Evolutionary conservation across 2,329 filamentous ascomycete genomes (phyloP).

Genomic region (Diaporthe capsici): DNA sequence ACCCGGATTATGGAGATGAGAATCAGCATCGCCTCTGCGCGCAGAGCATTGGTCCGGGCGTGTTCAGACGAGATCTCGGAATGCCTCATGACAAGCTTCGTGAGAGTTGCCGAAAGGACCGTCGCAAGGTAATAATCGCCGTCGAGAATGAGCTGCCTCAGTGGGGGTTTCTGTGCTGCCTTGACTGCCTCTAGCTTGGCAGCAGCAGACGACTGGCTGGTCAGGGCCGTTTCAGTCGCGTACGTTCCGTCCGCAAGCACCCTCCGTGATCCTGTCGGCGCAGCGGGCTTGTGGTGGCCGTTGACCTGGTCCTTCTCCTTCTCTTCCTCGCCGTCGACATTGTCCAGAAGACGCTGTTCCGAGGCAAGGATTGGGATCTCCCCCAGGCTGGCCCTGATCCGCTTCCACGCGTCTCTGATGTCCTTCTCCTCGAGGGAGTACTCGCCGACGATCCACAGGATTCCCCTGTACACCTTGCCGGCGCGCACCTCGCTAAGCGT

Average conservation of each 20-base stretch:
- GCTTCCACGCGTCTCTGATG: conserved; percentile 96
- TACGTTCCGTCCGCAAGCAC: conserved; percentile 98
- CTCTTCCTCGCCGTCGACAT: conserved; percentile 80
- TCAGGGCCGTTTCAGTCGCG: conserved; percentile 95
- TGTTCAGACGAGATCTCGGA: conserved; percentile 90
- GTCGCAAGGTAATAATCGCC: conserved; percentile 97
- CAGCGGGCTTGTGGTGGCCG: conserved; percentile 81
- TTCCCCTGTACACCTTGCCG: conserved; percentile 96
- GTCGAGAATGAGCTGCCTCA: conserved; percentile 94
- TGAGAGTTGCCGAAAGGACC: conserved; percentile 94
- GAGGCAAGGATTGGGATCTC: conserved; percentile 98
- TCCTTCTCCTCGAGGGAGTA: conserved; percentile 95
- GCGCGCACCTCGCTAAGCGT: conserved; percentile 94
- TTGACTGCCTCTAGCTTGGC: conserved; percentile 97
- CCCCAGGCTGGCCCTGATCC: conserved; percentile 91
- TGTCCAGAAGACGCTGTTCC: conserved; percentile 91
- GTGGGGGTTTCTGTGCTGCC: conserved; percentile 93
- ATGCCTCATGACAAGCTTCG: conserved; percentile 98
- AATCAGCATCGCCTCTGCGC: conserved; percentile 98
- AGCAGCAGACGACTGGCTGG: conserved; percentile 89
- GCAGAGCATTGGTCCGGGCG: conserved; percentile 91
- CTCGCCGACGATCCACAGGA: conserved; percentile 97
- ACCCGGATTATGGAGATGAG: conserved; percentile 99
- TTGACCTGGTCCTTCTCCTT: conserved; percentile 76
- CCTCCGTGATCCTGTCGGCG: conserved; percentile 87